Base-by-base conservation (phyloP, 2,329 filamentous ascomycete species). In the Aspergillus caelatus region DNA sequence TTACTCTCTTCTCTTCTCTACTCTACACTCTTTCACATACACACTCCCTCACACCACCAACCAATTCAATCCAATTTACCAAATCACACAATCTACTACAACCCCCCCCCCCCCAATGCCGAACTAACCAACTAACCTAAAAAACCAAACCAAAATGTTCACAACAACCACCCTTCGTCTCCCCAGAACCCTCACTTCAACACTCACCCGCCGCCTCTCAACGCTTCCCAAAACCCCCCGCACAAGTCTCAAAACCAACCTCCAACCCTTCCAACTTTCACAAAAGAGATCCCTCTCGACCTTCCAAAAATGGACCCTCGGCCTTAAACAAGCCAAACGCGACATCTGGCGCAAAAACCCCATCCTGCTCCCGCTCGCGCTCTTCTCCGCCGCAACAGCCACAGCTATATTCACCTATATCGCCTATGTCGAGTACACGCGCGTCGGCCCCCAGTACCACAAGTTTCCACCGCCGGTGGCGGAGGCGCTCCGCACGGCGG, bases 401-500 rank as follows among this genome's bases (percentile, higher is more conserved):
- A 70, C 74, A 10, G 68, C 72, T 1, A 30, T 77, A 7, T 77
- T 82, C 21, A 69, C 74, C 16, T 81, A 82, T 62, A 68, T 80
- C 23, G 74, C 77, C 45, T 83, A 82, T 61, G 68, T 81, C 57
- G 79, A 82, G 69, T 71, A 80, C 63, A 80, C 71, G 12, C 75
- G 78, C 50, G 75, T 80, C 41, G 75, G 75, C 28, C 78, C 78
- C 10, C 75, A 79, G 57, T 79, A 79, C 62, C 72, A 77, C 36
- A 78, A 79, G 16, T 83, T 81, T 63, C 81, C 82, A 4, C 73
- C 77, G 26, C 76, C 77, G 32, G 81, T 83, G 28, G 77, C 80
- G 21, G 75, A 79, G 71, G 88, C 91, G 65, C 84, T 99, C 54
- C 91, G 95, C 36, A 87, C 89, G 68, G 95, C 93, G 0, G 81